Evolutionary conservation across 495 filamentous ascomycete genomes (phyloP).

Genomic region (Aspergillus egyptiacus): DNA sequence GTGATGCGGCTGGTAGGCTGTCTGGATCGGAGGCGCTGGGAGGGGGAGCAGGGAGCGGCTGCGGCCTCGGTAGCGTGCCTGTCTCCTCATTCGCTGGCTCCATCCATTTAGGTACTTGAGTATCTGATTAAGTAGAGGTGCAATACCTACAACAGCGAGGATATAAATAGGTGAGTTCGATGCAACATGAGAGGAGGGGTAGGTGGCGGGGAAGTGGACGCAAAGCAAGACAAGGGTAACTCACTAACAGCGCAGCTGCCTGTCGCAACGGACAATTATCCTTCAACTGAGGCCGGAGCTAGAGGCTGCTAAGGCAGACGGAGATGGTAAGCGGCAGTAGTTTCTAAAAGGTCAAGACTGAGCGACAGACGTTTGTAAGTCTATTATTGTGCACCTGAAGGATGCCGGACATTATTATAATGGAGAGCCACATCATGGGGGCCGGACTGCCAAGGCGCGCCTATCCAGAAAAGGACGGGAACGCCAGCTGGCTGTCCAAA

Average conservation of each 20-base stretch:
- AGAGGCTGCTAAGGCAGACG: neutral
- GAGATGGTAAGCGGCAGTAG: neutral
- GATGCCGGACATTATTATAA: conserved; percentile 1
- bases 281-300: neutral
- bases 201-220: conserved; percentile 13
- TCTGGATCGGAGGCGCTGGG: conserved; percentile 6
- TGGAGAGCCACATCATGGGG: conserved; percentile 6
- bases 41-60: conserved; percentile 24
- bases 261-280: conserved; percentile 7
- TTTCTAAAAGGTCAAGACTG: neutral
- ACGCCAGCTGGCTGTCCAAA: neutral
- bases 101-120: conserved; percentile 42
- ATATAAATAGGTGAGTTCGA: conserved; percentile 19
- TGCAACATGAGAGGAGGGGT: conserved; percentile 13
- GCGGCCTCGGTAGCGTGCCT: conserved; percentile 27
- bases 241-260: conserved; percentile 4
- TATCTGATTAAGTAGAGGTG: conserved; percentile 1
- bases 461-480: conserved; percentile 7
- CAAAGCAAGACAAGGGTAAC: conserved; percentile 4
- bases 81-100: conserved; percentile 44
- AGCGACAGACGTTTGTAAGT: conserved; percentile 1
- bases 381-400: neutral
- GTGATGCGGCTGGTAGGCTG: conserved; percentile 7
- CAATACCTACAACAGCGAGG: conserved; percentile 6
- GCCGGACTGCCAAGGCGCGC: conserved; percentile 5